A percentile compares a stretch with the other conserved stretches of the same genome.
Conservation (phyloP, 116 monocot genomes). For the Iris pallida region DNA sequence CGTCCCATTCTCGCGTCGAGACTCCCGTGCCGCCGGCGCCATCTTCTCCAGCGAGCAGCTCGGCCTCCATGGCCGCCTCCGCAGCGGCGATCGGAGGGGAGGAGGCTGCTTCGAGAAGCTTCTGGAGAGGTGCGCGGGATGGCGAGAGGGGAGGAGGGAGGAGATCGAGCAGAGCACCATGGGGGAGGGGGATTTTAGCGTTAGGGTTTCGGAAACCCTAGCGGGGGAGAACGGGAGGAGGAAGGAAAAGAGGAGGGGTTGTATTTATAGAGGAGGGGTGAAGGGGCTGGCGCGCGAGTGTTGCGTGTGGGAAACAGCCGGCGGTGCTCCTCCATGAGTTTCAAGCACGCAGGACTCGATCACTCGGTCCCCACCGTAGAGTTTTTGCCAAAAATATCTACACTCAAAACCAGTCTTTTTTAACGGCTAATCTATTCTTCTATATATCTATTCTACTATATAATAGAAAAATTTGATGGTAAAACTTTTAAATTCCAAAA, state of each 20-base stretch:
- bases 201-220: conserved; percentile 10
- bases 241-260: background rate
- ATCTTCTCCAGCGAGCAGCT: conserved; percentile 16
- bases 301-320: conserved; percentile 52
- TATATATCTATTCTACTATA: no score
- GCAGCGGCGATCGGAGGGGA: background rate
- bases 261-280: conserved; percentile 9
- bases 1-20: background rate
- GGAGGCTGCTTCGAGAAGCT: background rate
- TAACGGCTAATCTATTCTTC: no score
- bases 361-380: background rate
- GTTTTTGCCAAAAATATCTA: background rate
- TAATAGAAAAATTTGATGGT: no score
- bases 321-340: conserved; percentile 44
- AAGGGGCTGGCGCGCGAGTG: conserved; percentile 19
- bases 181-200: background rate
- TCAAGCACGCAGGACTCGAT: conserved; percentile 25
- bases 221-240: background rate
- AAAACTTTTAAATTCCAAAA: no score
- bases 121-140: background rate
- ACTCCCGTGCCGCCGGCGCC: conserved; percentile 3
- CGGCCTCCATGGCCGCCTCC: background rate
- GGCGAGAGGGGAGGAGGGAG: background rate
- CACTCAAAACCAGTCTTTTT: no score
- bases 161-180: background rate